Evolutionary conservation across 106 monocot species (phyloP).

Genomic region (Allium fistulosum): DNA sequence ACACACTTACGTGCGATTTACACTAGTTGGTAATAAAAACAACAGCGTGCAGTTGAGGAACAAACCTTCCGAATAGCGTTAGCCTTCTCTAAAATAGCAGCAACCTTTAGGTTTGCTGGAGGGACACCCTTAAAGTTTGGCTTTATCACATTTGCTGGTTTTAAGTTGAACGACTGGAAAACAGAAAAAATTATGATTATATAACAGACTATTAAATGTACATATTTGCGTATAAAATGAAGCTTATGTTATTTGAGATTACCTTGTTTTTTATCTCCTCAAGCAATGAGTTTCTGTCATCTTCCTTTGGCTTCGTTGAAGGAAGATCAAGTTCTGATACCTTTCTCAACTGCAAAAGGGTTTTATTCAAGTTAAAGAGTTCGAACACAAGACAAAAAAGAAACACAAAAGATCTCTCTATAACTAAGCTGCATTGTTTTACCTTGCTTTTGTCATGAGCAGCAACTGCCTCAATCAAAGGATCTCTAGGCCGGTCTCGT

Average conservation of each 20-base stretch:
- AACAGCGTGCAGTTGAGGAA: background rate
- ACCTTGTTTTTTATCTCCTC: constrained; percentile 96
- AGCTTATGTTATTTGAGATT: background rate
- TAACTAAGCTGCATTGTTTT: constrained; percentile 1
- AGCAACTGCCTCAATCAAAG: constrained; percentile 88
- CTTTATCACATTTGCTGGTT: constrained; percentile 43
- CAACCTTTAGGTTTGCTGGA: constrained; percentile 74
- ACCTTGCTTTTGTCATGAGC: constrained; percentile 97
- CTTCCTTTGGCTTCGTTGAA: constrained; percentile 32
- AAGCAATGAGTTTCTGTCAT: constrained; percentile 59
- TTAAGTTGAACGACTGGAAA: constrained; percentile 79
- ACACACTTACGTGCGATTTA: background rate
- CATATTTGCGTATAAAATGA: background rate
- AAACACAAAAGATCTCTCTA: background rate
- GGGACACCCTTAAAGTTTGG: constrained; percentile 43
- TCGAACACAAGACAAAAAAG: constrained; percentile 1
- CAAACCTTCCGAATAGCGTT: constrained; percentile 88
- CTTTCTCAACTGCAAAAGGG: constrained; percentile 70
- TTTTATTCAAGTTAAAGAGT: background rate
- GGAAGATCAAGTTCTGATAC: constrained; percentile 58
- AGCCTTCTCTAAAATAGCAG: constrained; percentile 94
- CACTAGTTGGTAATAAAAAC: background rate
- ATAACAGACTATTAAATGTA: background rate
- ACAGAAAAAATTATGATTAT: background rate
- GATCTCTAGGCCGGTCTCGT: constrained; percentile 79